phyloP scores from a whole-genome alignment of 2,329 filamentous ascomycete species.

The Fusarium floridanum region DNA sequence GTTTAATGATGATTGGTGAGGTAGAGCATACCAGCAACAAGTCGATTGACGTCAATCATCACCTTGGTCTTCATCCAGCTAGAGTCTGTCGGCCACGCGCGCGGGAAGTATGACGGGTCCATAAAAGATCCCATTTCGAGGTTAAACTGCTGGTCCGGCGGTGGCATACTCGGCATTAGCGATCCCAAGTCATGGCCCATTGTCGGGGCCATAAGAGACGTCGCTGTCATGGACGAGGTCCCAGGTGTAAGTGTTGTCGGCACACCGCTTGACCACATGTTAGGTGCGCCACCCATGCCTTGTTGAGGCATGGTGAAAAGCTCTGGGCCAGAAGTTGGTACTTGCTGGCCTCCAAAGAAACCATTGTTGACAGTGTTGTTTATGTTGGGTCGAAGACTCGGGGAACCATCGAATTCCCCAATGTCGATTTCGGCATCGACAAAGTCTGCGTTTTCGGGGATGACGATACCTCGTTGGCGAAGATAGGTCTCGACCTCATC shows the following conservation, averaged over 20 bases:
- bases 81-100: constrained; percentile 31
- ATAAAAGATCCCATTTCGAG: constrained; percentile 22
- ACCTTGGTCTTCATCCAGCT: constrained; percentile 50
- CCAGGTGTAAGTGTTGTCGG: constrained; percentile 21
- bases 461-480: constrained; percentile 70
- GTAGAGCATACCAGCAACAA: constrained; percentile 50
- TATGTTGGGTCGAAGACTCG: constrained; percentile 12
- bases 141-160: constrained; percentile 22
- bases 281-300: neutral
- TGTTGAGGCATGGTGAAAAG: constrained; percentile 17
- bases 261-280: constrained; percentile 30
- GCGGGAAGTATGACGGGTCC: constrained; percentile 26
- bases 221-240: constrained; percentile 19
- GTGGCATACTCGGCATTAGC: constrained; percentile 13
- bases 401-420: constrained; percentile 51
- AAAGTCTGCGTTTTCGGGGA: constrained; percentile 72
- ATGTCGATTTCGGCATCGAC: constrained; percentile 69
- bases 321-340: constrained; percentile 8
- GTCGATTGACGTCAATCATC: constrained; percentile 51
- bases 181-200: constrained; percentile 19
- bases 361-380: neutral
- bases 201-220: constrained; percentile 13
- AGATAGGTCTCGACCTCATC: constrained; percentile 84
- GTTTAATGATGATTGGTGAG: too few relatives aligned
- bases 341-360: constrained; percentile 28